Evolutionary conservation across 2,329 filamentous ascomycete species (phyloP), one percentile per base, ranked within the genome.

Genomic region (Pseudocercospora ulei): DNA sequence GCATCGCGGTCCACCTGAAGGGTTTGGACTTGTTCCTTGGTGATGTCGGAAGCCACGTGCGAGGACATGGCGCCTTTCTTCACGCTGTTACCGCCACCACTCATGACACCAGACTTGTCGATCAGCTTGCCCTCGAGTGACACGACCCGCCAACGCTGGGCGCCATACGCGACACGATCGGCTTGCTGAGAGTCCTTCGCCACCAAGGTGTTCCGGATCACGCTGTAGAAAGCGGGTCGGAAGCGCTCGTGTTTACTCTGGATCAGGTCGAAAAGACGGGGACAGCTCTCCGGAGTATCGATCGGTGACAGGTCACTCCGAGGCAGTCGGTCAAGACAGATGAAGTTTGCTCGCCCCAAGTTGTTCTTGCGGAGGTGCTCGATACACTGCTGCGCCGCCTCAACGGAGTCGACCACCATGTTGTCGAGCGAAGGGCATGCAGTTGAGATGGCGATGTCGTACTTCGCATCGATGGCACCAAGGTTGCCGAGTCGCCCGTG

Each of bases 31-130:
- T 93, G 82, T 50, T 96, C 88, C 60, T 85, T 87, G 35, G 78
- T 82, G 9, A 81, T 82, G 41, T 93, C 85, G 1, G 83, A 75
- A n/a, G 82, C 79, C 29, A 93, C 77, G 63, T 94, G 96, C 7
- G 87, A 93, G 0, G 88, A 96, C 92, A 98, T 98, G 41, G 86
- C 77, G 0, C 92, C 92, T 57, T 80, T 85, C 53, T 88, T 87
- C 40, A 90, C 83, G 9, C 83, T 82, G 29, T 76, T 88, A 40
- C 90, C 90, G 70, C 90, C 90, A 68, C 90, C 90, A 42, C 84
- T 94, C 90, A 98, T 96, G 22, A 90, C 96, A 70, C 90, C 90
- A 1, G 88, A 95, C 60, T 92, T 92, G 65, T 98, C 90, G 51
- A 98, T 96, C 36, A 98, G 72, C 61, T 95, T 87, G 33, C 90